Evolutionary conservation across 139 green algal species (phyloP), one percentile per base, ranked within the genome.

Genomic region (Chlorella sp.): DNA sequence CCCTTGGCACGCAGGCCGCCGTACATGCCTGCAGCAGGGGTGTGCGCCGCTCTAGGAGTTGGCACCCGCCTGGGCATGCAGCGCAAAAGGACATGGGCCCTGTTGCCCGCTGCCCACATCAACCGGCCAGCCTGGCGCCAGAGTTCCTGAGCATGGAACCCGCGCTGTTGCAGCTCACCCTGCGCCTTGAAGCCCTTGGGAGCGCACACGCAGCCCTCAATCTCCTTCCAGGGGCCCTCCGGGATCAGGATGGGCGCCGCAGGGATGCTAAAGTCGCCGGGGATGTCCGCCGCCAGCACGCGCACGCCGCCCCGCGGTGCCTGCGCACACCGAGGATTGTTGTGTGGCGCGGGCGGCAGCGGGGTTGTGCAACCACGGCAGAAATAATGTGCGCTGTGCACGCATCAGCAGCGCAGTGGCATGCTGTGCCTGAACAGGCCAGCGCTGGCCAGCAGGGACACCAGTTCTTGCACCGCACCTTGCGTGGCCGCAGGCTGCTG

Each of bases 101-200:
- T n/a, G n/a, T n/a, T n/a, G n/a, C n/a, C n/a, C n/a, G n/a, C n/a
- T n/a, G n/a, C n/a, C n/a, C n/a, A n/a, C n/a, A n/a, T n/a, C n/a
- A n/a, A n/a, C n/a, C n/a, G n/a, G n/a, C n/a, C n/a, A n/a, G n/a
- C n/a, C n/a, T n/a, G n/a, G n/a, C n/a, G n/a, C n/a, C n/a, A n/a
- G n/a, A n/a, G n/a, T n/a, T n/a, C n/a, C n/a, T n/a, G n/a, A n/a
- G n/a, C n/a, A n/a, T n/a, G n/a, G n/a, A n/a, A n/a, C n/a, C n/a
- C n/a, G n/a, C 1, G 1, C n/a, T 12, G 28, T 2, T 39, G 65
- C 67, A 15, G 18, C 41, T 63, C 44, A 90, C 89, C 89, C 78
- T 94, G 87, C 2, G 96, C 96, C 70, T 95, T 95, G 92, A 99
- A 99, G 55, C 97, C 97, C 88, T 96, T 95, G 20, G 97, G 88